Evolutionary conservation across 768 basidiomycete species (phyloP).

Genomic region (Psilocybe cyanescens): DNA sequence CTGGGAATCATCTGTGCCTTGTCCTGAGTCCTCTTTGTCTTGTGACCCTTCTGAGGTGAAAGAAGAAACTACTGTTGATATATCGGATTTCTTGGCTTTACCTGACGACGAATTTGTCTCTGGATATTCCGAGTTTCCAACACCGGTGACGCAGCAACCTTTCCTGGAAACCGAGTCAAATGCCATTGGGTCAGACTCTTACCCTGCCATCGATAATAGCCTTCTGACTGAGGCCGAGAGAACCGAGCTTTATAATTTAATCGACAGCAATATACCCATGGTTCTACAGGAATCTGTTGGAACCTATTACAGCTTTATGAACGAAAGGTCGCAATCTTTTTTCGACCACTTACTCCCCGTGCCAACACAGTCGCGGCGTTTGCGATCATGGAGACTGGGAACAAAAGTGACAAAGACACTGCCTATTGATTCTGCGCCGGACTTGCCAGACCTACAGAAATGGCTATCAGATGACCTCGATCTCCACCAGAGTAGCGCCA

Average conservation of each 20-base stretch:
- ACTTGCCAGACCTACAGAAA: constrained; percentile 31
- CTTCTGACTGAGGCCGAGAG: constrained; percentile 50
- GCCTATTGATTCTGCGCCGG: constrained; percentile 17
- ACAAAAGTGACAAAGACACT: constrained; percentile 6
- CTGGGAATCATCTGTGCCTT: constrained; percentile 22
- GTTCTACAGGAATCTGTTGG: constrained; percentile 54
- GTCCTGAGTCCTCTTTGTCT: constrained; percentile 30
- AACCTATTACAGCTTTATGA: constrained; percentile 56
- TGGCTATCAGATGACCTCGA: constrained; percentile 35
- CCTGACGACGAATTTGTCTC: constrained; percentile 26
- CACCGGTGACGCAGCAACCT: constrained; percentile 10
- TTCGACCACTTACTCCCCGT: constrained; percentile 42
- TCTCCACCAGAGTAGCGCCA: constrained; percentile 12
- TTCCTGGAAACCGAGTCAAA: constrained; percentile 21
- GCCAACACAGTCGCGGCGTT: background rate
- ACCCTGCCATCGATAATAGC: constrained; percentile 29
- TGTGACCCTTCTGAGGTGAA: constrained; percentile 24
- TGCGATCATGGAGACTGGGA: constrained; percentile 13
- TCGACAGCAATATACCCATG: constrained; percentile 52
- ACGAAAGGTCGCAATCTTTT: constrained; percentile 47
- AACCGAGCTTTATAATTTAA: constrained; percentile 50
- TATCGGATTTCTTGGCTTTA: constrained; percentile 23
- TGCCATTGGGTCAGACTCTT: constrained; percentile 14
- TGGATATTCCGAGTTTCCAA: constrained; percentile 23
- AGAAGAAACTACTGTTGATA: constrained; percentile 15